These are phyloP conservation scores for Trichoderma asperelloides DNA, from an alignment of 495 filamentous ascomycete species.

Conservation along the genomic window DNA sequence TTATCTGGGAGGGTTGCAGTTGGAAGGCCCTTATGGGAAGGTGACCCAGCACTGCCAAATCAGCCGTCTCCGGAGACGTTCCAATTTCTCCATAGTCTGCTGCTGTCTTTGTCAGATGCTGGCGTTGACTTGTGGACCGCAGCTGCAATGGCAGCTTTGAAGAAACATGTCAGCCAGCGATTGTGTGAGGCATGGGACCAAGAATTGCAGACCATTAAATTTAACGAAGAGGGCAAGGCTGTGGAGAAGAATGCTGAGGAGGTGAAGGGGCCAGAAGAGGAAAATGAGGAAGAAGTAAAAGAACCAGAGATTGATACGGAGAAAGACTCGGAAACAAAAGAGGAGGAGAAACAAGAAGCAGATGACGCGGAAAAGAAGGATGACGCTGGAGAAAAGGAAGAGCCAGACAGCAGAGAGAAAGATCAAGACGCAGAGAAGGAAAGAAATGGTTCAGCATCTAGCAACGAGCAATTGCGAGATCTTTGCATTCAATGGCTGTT, in stretches of 20 bases:
- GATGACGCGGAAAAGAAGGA: conserved; percentile 11
- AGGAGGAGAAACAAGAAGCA: conserved; percentile 10
- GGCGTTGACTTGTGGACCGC: conserved; percentile 82
- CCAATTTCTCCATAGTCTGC: conserved; percentile 58
- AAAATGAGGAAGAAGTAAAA: conserved; percentile 9
- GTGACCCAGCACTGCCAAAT: conserved; percentile 62
- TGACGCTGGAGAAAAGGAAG: conserved; percentile 9
- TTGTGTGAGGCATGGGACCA: conserved; percentile 34
- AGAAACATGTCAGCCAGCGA: conserved; percentile 39
- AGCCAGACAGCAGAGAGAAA: conserved; percentile 25
- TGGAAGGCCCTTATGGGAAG: conserved; percentile 66
- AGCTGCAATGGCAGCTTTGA: conserved; percentile 54
- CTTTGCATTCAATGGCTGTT: conserved; percentile 67
- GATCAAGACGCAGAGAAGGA: conserved; percentile 14
- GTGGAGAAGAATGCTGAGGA: conserved; percentile 10
- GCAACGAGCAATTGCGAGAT: conserved; percentile 34
- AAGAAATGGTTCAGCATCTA: conserved; percentile 10
- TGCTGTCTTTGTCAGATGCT: conserved; percentile 53
- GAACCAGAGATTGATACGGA: conserved; percentile 26
- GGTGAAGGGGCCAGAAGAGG: conserved; percentile 16
- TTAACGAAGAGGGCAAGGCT: neutral
- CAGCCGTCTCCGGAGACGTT: conserved; percentile 75
- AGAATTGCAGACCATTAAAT: conserved; percentile 20
- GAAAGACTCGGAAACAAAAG: conserved; percentile 11
- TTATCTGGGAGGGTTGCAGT: conserved; percentile 31